Base-by-base conservation (phyloP, 176 grass and related monocot genomes). In the Melocanna baccifera region DNA sequence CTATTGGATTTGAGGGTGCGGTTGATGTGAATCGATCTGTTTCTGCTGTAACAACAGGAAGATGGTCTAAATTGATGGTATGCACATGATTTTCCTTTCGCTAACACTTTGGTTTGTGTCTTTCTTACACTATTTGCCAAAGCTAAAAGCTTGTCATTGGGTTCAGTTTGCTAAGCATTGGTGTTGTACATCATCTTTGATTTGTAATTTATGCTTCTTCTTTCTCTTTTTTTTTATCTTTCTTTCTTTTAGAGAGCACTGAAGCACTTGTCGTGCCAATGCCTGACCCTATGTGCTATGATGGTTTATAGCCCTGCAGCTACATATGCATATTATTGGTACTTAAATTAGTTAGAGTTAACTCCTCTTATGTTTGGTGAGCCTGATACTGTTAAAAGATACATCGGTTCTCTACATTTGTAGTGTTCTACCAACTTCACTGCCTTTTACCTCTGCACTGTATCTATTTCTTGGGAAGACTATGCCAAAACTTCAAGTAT, bases 51-150 rank as follows among this genome's bases (percentile, higher is more conserved):
- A 12, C 67, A 77, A 47, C 59, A 73, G 64, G 76, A 78, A 92
- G 71, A 47, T 43, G 32, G 62, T 81, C 87, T 46, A 58, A 89
- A 51, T 84, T 76, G 39, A 87, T 87, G 91, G 91, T 87, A 91
- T 71, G 84, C 75, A 62, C 63, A 62, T 55, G 57, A 65, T 75
- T 67, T 75, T 32, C 30, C 7, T 4, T 36, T 36, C 34, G 34
- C 4, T 5, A 83, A 50, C 46, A 79, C 52, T 51, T 48, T 72
- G 7, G 15, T 75, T 78, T 40, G 20, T 87, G 13, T 51, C 18
- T 81, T 53, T n/a, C 37, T 30, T 88, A 0, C 11, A 63, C 34
- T 63, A 1, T 81, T 5, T 66, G 29, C 62, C 40, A 59, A 30
- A 73, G 47, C n/a, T 30, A 59, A 73, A 68, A 69, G n/a, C 50